Base-by-base conservation (phyloP, 208 protist genomes). In the Zelonia costaricensis region DNA sequence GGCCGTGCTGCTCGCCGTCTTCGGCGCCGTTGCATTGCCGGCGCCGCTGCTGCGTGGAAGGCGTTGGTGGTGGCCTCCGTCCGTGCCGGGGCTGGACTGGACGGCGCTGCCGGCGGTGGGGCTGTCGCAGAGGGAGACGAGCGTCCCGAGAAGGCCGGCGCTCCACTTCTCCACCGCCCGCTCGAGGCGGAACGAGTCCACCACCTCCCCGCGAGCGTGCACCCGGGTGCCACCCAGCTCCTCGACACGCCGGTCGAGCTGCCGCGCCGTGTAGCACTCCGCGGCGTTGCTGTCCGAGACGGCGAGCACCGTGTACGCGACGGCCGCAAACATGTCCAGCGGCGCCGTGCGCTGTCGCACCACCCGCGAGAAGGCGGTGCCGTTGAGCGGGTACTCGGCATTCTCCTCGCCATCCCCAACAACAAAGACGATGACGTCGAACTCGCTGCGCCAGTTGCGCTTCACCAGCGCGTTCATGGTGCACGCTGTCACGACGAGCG, bases 151-250 rank as follows among this genome's bases (percentile, higher is more conserved):
- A 20, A 89, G 42, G 16, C 84, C 68, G 13, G n/a, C 42, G 22
- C 65, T 74, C 80, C 80, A 93, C 27, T 46, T 63, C 31, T 89
- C 82, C 13, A 88, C 80, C 4, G 39, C 65, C 31, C 53, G 51
- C 51, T 89, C 67, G 23, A 86, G 31, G 2, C 78, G 53, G 36
- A 68, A 63, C 9, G 76, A 80, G 27, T 87, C 87, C 39, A 85
- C 73, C 23, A 74, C 84, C 44, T 91, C 84, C 4, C 79, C 87
- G 15, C 72, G 71, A 1, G 61, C 56, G 56, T 75, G 79, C 43
- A 86, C 84, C n/a, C 77, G 78, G 13, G 70, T 74, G 30, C 58
- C 83, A 45, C 83, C 79, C 1, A 92, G 76, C 59, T 87, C 78
- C 53, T 74, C 61, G 28, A 93, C 33, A 1, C 76, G 75, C 3